A percentile compares a stretch with the other conserved stretches of the same genome.
phyloP scores from a whole-genome alignment of 2,329 filamentous ascomycete species.

The Zymoseptoria passerinii region DNA sequence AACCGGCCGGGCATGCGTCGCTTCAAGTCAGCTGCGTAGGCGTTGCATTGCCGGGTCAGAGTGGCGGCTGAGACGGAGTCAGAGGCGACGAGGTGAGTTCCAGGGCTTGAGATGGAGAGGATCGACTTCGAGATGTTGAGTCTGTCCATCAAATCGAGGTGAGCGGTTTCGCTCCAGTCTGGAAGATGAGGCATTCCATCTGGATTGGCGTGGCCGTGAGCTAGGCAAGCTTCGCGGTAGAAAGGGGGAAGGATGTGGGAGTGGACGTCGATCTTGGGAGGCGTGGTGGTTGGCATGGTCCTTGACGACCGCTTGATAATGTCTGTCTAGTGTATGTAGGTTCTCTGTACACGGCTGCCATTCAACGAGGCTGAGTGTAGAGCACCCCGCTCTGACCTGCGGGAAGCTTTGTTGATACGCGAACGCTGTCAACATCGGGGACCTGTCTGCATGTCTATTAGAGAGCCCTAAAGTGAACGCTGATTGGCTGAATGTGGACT shows the following conservation, averaged over 20 bases:
- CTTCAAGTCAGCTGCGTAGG: conserved; percentile 35
- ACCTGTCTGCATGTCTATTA: not conserved
- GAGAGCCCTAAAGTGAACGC: not conserved
- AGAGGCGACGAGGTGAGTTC: conserved; percentile 39
- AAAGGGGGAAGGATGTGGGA: conserved; percentile 37
- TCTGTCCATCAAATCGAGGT: conserved; percentile 45
- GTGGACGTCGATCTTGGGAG: conserved; percentile 40
- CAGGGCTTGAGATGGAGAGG: conserved; percentile 48
- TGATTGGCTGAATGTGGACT: too few relatives aligned
- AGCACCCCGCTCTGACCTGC: not conserved
- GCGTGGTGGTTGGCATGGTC: conserved; percentile 11
- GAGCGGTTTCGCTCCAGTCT: conserved; percentile 38
- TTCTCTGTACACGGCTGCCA: not conserved
- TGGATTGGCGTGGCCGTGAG: conserved; percentile 37
- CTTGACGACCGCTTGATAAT: not conserved
- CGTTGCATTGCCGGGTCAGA: conserved; percentile 36
- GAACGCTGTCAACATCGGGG: not conserved
- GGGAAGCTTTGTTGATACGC: not conserved
- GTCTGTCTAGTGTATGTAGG: not conserved
- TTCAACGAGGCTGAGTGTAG: not conserved
- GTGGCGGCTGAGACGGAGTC: conserved; percentile 31
- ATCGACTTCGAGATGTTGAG: conserved; percentile 45
- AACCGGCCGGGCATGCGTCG: conserved; percentile 34
- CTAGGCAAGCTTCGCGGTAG: conserved; percentile 35
- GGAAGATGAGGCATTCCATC: conserved; percentile 43